Conservation (phyloP, 1,139 yeast genomes). For the Eremothecium cymbalariae region DNA sequence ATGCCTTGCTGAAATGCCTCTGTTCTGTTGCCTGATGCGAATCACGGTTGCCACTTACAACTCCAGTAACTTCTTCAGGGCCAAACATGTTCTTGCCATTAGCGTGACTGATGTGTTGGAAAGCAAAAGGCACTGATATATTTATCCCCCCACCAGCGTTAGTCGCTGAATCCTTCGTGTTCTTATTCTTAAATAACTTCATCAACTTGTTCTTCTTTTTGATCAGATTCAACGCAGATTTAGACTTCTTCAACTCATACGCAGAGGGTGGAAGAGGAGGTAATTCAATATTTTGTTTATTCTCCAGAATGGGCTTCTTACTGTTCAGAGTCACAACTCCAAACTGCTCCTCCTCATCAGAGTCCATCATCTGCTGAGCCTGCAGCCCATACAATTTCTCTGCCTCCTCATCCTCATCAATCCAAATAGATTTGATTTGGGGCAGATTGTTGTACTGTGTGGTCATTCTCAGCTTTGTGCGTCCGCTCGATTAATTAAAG, state of each 20-base stretch:
- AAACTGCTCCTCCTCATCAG: slow-evolving; percentile 23
- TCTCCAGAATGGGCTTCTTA: slow-evolving; percentile 26
- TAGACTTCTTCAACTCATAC: slow-evolving; percentile 14
- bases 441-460: slow-evolving; percentile 15
- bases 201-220: slow-evolving; percentile 18
- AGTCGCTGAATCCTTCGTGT: slow-evolving; percentile 6
- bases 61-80: slow-evolving; percentile 1
- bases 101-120: slow-evolving; percentile 31
- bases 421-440: slow-evolving; percentile 35
- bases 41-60: slow-evolving; percentile 1
- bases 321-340: slow-evolving; percentile 30
- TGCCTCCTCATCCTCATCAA: slow-evolving; percentile 33
- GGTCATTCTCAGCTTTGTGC: no score
- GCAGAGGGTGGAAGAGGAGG: slow-evolving; percentile 32
- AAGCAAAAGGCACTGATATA: slow-evolving; percentile 25
- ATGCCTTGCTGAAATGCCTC: slow-evolving; percentile 17
- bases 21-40: slow-evolving; percentile 3
- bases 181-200: slow-evolving; percentile 23
- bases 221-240: slow-evolving; percentile 7
- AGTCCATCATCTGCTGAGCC: slow-evolving; percentile 24
- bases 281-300: slow-evolving; percentile 29
- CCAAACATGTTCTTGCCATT: slow-evolving; percentile 13
- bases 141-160: slow-evolving; percentile 6
- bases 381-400: slow-evolving; percentile 27
- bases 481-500: no score